Evolutionary conservation across 192 early-diverging fungal species (phyloP).

Genomic region (Coemansia pectinata): DNA sequence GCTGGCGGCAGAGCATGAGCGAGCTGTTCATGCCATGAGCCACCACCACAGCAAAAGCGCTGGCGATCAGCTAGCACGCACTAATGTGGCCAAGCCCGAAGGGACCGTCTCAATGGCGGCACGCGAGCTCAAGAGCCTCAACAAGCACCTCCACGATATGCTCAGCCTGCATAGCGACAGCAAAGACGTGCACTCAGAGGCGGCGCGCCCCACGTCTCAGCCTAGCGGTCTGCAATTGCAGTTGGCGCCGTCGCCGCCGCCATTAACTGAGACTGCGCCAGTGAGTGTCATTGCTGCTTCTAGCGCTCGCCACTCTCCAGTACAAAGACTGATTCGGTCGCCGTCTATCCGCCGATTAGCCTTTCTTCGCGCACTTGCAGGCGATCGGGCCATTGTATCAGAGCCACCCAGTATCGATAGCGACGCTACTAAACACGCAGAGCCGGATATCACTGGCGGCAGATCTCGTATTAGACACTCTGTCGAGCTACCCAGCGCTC

Average conservation of each 20-base stretch:
- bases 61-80: not conserved
- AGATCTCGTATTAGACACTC: not conserved
- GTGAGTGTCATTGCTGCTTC: not conserved
- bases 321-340: constrained; percentile 11
- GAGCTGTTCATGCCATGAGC: not conserved
- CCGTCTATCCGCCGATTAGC: constrained; percentile 33
- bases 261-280: not conserved
- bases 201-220: not conserved
- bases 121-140: constrained; percentile 24
- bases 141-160: constrained; percentile 30
- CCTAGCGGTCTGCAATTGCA: not conserved
- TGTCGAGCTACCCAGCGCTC: not conserved
- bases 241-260: not conserved
- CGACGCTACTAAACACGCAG: not conserved
- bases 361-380: constrained; percentile 10
- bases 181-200: not conserved
- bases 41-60: not conserved
- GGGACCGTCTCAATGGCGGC: not conserved
- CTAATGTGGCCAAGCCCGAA: not conserved
- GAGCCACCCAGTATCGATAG: not conserved
- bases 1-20: constrained; percentile 3
- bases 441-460: not conserved
- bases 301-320: constrained; percentile 1
- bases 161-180: constrained; percentile 12
- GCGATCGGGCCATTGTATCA: constrained; percentile 1